Conservation (phyloP, 805 yeast genomes). For the Pichia exigua region DNA sequence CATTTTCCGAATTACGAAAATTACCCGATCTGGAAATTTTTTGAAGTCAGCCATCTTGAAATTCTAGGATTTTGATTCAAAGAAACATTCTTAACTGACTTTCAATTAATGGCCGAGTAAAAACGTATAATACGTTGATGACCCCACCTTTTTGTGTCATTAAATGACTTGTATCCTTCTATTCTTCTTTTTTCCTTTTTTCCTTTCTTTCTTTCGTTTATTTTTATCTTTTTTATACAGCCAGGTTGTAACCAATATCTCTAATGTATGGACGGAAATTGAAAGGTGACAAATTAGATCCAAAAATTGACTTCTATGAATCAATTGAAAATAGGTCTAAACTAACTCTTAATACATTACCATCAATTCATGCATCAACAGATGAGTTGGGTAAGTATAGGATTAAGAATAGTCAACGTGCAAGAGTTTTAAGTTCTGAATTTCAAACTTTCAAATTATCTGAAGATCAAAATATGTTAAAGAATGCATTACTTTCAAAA, state of each 20-base stretch:
- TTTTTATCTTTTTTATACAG: neutral
- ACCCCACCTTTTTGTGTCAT: neutral
- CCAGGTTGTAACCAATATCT: neutral
- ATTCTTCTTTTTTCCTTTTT: neutral
- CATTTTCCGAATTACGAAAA: neutral
- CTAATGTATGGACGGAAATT: conserved; percentile 14
- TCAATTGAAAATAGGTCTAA: conserved; percentile 9
- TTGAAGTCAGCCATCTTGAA: neutral
- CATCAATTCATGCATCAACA: neutral
- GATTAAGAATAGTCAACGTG: neutral
- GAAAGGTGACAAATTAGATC: conserved; percentile 20
- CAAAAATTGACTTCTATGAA: conserved; percentile 18
- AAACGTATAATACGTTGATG: neutral
- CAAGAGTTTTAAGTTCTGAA: neutral
- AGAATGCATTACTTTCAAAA: neutral
- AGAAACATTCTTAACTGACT: too few species aligned
- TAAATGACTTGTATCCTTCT: too few species aligned
- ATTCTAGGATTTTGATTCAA: too few species aligned
- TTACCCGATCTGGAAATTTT: neutral
- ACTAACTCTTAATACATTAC: conserved; percentile 1
- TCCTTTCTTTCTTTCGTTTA: too few species aligned
- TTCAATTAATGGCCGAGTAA: too few species aligned
- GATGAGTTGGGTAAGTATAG: neutral
- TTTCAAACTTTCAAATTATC: neutral
- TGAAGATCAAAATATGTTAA: neutral